A percentile compares a stretch with the other conserved stretches of the same genome.
These are phyloP conservation scores for Metschnikowia koreensis DNA, from an alignment of 805 yeast species.

Conservation along the genomic window DNA sequence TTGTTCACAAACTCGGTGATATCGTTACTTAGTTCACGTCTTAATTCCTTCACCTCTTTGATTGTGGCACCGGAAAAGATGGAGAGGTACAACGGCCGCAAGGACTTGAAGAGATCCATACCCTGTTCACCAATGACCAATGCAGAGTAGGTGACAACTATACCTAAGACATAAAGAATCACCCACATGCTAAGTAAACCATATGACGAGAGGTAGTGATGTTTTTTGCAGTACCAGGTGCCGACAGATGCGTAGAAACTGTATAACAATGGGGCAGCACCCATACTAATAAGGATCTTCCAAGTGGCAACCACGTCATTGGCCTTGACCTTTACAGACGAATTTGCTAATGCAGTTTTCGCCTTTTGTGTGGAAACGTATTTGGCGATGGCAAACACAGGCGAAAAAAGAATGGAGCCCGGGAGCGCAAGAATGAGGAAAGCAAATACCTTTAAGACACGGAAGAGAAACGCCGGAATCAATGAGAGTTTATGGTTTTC, in stretches of 20 bases:
- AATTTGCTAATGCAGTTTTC: conserved; percentile 72
- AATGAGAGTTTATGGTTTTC: conserved; percentile 51
- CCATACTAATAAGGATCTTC: conserved; percentile 89
- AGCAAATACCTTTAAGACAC: conserved; percentile 55
- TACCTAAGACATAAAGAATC: conserved; percentile 58
- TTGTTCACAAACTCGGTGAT: conserved; percentile 79
- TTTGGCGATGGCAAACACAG: conserved; percentile 80
- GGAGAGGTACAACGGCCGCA: conserved; percentile 75
- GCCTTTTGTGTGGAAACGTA: conserved; percentile 72
- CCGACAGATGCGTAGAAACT: conserved; percentile 72
- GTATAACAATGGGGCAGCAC: conserved; percentile 84
- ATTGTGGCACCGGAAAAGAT: conserved; percentile 58
- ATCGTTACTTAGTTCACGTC: conserved; percentile 63
- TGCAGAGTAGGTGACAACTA: conserved; percentile 82
- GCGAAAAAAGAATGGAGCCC: conserved; percentile 83
- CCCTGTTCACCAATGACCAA: conserved; percentile 91
- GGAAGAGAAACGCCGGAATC: conserved; percentile 50
- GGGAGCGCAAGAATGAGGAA: conserved; percentile 73
- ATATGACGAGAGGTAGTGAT: conserved; percentile 14
- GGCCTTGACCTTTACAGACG: conserved; percentile 88
- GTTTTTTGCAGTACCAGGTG: conserved; percentile 26
- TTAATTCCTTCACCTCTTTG: conserved; percentile 54
- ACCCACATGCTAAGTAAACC: conserved; percentile 43
- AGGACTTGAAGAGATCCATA: conserved; percentile 78
- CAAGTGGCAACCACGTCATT: conserved; percentile 96